These are phyloP conservation scores for Danielia reshetovae DNA, from an alignment of 805 yeast species.

Conservation along the genomic window DNA sequence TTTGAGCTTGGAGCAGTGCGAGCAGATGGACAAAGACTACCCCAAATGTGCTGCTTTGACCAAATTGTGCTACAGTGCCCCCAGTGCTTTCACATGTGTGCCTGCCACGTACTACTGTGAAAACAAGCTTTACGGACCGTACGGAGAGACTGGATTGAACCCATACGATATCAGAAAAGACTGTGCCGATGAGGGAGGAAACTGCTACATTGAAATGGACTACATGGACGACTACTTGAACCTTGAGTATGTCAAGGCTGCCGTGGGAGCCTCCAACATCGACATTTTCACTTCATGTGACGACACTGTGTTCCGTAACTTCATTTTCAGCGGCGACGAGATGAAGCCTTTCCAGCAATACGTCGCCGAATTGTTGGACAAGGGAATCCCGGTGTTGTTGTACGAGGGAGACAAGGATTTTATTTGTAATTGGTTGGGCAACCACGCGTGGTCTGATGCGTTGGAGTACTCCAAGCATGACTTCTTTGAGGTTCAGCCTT, in stretches of 20 bases:
- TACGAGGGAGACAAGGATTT: slow-evolving; percentile 95
- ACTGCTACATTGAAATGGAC: slow-evolving; percentile 51
- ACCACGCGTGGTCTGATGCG: slow-evolving; percentile 60
- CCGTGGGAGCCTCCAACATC: slow-evolving; percentile 53
- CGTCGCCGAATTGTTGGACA: slow-evolving; percentile 58
- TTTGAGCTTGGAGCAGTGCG: slow-evolving; percentile 28
- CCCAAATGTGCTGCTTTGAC: slow-evolving; percentile 32
- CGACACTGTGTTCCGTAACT: slow-evolving; percentile 38
- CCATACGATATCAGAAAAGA: slow-evolving; percentile 59
- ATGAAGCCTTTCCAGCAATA: slow-evolving; percentile 67
- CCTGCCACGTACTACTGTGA: slow-evolving; percentile 37
- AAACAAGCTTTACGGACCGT: slow-evolving; percentile 24
- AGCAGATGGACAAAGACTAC: slow-evolving; percentile 29
- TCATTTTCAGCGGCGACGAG: slow-evolving; percentile 7
- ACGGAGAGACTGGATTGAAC: slow-evolving; percentile 49
- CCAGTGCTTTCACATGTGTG: slow-evolving; percentile 35
- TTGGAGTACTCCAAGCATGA: slow-evolving; percentile 19
- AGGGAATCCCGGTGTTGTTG: slow-evolving; percentile 72
- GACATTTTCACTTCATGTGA: slow-evolving; percentile 46
- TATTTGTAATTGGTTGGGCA: slow-evolving; percentile 92
- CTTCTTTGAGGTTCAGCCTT: slow-evolving; percentile 13
- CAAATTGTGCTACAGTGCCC: slow-evolving; percentile 28
- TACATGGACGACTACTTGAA: slow-evolving; percentile 51
- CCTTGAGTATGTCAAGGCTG: slow-evolving; percentile 48
- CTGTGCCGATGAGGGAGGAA: slow-evolving; percentile 46